A percentile compares a stretch with the other conserved stretches of the same genome.
phyloP scores from a whole-genome alignment of 2,329 filamentous ascomycete species.

The Berkeleyomyces rouxiae region DNA sequence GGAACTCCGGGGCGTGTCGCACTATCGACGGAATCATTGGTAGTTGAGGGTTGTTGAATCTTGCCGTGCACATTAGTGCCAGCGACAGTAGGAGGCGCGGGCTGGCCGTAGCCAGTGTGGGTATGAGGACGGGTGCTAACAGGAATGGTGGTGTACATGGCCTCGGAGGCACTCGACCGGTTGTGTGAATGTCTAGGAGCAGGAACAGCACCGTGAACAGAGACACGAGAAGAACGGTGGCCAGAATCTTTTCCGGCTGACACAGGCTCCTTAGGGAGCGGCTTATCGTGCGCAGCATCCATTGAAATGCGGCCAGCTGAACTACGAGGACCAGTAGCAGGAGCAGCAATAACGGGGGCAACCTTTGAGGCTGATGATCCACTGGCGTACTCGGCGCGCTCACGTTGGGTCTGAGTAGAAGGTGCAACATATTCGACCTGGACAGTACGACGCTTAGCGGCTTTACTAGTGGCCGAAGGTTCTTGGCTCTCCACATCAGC shows the following conservation, averaged over 20 bases:
- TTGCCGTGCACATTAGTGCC: slow-evolving; percentile 79
- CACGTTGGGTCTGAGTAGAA: slow-evolving; percentile 67
- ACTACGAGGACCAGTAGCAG: slow-evolving; percentile 22
- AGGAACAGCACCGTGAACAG: neutral
- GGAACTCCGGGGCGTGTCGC: slow-evolving; percentile 46
- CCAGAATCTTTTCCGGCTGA: slow-evolving; percentile 17
- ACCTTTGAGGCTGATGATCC: slow-evolving; percentile 19
- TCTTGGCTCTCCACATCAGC: slow-evolving; percentile 48
- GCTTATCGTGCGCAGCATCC: slow-evolving; percentile 35
- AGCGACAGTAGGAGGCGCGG: slow-evolving; percentile 70
- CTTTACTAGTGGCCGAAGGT: slow-evolving; percentile 40
- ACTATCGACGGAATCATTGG: slow-evolving; percentile 48
- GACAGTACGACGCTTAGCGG: slow-evolving; percentile 83
- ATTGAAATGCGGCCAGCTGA: slow-evolving; percentile 37
- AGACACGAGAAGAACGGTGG: slow-evolving; percentile 15
- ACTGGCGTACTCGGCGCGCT: slow-evolving; percentile 23
- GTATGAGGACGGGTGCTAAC: slow-evolving; percentile 48
- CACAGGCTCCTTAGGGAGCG: slow-evolving; percentile 38
- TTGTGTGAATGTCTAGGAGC: slow-evolving; percentile 22
- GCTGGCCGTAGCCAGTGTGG: slow-evolving; percentile 78
- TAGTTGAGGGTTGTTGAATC: slow-evolving; percentile 55
- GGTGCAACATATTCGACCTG: slow-evolving; percentile 97
- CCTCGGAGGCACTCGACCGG: slow-evolving; percentile 27
- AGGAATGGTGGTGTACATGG: slow-evolving; percentile 23
- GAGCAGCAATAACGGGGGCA: slow-evolving; percentile 37